Percentiles rank a stretch among this genome's conserved stretches.
Evolutionary conservation across 345 rosid genomes (phyloP).

Genomic region (Rhodamnia argentea): DNA sequence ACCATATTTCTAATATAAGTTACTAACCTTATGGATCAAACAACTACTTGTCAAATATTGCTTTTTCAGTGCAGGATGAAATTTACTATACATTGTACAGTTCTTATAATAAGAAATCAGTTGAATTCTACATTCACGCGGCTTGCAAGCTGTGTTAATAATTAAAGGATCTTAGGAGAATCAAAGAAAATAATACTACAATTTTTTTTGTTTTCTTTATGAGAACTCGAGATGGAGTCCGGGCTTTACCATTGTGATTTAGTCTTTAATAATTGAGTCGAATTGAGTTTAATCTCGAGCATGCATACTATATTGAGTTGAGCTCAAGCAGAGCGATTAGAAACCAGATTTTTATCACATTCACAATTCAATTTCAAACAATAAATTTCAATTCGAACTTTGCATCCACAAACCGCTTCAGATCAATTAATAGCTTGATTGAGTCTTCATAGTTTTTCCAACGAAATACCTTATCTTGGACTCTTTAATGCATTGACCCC

Average conservation of each 20-base stretch:
- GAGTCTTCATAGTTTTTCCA: background rate
- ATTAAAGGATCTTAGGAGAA: background rate
- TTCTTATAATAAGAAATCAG: fast-evolving
- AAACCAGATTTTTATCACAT: background rate
- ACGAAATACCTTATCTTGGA: background rate
- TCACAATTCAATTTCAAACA: background rate
- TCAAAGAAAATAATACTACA: background rate
- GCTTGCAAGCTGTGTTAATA: background rate
- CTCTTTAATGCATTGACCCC: background rate
- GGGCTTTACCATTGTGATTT: background rate
- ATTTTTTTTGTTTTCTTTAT: background rate
- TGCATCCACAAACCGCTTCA: background rate
- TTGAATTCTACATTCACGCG: background rate
- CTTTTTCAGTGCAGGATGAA: background rate
- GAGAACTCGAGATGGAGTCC: background rate
- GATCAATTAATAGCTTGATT: background rate
- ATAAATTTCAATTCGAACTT: background rate
- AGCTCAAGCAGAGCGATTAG: background rate
- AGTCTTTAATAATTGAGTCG: fast-evolving
- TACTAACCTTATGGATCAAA: background rate
- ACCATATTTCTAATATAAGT: background rate
- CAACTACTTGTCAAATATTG: background rate
- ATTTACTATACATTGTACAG: background rate
- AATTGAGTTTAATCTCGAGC: background rate
- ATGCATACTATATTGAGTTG: background rate